These are phyloP conservation scores for Pythium oligandrum DNA, from an alignment of 352 stramenopile genomes.

Conservation along the genomic window DNA sequence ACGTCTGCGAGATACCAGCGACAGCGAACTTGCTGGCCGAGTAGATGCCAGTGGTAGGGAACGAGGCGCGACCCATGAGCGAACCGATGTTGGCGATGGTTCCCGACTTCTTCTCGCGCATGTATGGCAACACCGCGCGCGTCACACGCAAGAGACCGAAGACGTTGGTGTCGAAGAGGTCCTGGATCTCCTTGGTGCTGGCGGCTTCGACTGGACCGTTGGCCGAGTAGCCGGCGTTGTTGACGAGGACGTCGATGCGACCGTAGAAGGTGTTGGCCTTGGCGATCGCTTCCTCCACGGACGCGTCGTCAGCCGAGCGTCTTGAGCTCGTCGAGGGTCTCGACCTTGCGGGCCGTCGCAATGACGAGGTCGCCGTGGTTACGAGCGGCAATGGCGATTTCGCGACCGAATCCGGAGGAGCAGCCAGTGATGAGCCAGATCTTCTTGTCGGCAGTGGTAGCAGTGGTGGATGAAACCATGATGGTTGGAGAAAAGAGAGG, in stretches of 20 bases:
- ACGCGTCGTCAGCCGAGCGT: constrained; percentile 22
- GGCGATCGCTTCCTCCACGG: constrained; percentile 22
- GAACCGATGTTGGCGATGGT: constrained; percentile 42
- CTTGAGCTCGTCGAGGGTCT: constrained; percentile 8
- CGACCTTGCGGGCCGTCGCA: neutral
- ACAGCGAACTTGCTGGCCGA: constrained; percentile 11
- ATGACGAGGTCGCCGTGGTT: constrained; percentile 42
- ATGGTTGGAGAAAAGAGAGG: no score
- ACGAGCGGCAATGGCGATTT: constrained; percentile 37
- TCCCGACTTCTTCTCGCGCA: constrained; percentile 35
- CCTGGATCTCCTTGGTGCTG: constrained; percentile 25
- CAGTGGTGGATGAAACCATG: neutral
- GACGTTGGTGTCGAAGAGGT: constrained; percentile 40
- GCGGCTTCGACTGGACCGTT: constrained; percentile 44
- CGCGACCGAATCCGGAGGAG: constrained; percentile 41
- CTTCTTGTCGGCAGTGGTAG: constrained; percentile 17
- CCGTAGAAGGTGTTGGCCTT: constrained; percentile 32
- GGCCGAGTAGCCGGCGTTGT: constrained; percentile 14
- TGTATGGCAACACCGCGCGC: constrained; percentile 35
- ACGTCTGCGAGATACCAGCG: constrained; percentile 3
- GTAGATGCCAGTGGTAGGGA: constrained; percentile 33
- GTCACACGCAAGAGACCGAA: constrained; percentile 30
- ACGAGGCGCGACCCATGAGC: constrained; percentile 18
- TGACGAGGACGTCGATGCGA: constrained; percentile 42
- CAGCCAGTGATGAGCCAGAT: constrained; percentile 53